These are phyloP conservation scores for Arachis hypogaea DNA, from an alignment of 306 rosid species.

Conservation along the genomic window DNA sequence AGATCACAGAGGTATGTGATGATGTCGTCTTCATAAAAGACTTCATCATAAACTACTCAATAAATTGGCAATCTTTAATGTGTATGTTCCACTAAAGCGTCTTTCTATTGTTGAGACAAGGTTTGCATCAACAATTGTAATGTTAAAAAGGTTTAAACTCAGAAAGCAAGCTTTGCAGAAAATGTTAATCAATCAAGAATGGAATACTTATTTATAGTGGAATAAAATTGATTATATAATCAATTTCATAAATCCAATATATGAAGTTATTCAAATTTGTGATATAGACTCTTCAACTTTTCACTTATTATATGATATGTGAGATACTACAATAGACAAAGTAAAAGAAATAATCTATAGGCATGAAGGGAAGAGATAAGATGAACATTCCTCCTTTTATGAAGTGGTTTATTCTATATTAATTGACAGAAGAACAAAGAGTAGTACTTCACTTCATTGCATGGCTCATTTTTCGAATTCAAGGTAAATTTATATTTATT, in stretches of 20 bases:
- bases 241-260: not conserved
- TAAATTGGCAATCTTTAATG: not conserved
- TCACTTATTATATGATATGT: conserved; percentile 15
- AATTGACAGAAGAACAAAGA: not conserved
- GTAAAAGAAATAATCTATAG: too few species aligned
- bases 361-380: too few species aligned
- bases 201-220: not conserved
- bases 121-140: too few species aligned
- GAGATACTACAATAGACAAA: not conserved
- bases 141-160: not conserved
- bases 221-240: not conserved
- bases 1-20: not conserved
- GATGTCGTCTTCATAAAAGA: not conserved
- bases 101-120: not conserved
- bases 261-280: not conserved
- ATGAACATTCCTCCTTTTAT: too few species aligned
- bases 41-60: not conserved
- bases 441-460: not conserved
- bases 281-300: not conserved
- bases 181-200: not conserved
- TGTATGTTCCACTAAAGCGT: not conserved
- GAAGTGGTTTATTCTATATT: too few species aligned
- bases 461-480: not conserved
- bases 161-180: not conserved
- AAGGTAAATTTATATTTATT: not conserved